These are phyloP conservation scores for Aureobasidium sp. DNA, from an alignment of 2,329 filamentous ascomycete species.

Conservation along the genomic window DNA sequence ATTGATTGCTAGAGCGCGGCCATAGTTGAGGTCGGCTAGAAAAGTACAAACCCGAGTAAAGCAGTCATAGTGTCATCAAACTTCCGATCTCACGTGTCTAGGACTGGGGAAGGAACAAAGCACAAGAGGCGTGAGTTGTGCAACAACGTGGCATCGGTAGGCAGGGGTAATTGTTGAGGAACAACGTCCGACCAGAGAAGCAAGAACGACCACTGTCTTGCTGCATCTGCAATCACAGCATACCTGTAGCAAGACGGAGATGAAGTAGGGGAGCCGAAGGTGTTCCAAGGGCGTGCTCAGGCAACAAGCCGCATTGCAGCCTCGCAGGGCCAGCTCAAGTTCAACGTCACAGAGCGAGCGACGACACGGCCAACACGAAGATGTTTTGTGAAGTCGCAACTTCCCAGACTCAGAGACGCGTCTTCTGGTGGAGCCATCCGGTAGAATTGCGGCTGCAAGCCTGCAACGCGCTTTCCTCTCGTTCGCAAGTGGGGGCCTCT, in stretches of 20 bases:
- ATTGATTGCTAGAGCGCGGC: neutral
- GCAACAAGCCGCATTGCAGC: neutral
- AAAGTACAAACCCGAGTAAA: neutral
- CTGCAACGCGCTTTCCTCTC: neutral
- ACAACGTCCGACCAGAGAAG: neutral
- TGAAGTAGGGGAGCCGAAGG: neutral
- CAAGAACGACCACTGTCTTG: neutral
- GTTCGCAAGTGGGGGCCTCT: neutral
- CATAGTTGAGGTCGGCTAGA: neutral
- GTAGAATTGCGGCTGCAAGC: neutral
- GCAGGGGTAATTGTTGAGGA: neutral
- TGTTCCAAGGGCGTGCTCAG: neutral
- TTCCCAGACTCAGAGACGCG: neutral
- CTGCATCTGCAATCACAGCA: neutral
- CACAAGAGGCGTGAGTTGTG: neutral
- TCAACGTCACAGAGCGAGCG: neutral
- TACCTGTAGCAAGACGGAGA: neutral
- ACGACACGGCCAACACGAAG: neutral
- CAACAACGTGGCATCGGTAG: neutral
- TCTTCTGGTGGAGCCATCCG: neutral
- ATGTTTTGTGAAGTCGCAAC: neutral
- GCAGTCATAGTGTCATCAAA: neutral
- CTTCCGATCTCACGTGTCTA: neutral
- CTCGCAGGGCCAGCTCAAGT: neutral
- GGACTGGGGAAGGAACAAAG: neutral